Percentiles rank a stretch among this genome's conserved stretches.
These are phyloP conservation scores for Venturia nashicola DNA, from an alignment of 2,329 filamentous ascomycete genomes.

Conservation along the genomic window DNA sequence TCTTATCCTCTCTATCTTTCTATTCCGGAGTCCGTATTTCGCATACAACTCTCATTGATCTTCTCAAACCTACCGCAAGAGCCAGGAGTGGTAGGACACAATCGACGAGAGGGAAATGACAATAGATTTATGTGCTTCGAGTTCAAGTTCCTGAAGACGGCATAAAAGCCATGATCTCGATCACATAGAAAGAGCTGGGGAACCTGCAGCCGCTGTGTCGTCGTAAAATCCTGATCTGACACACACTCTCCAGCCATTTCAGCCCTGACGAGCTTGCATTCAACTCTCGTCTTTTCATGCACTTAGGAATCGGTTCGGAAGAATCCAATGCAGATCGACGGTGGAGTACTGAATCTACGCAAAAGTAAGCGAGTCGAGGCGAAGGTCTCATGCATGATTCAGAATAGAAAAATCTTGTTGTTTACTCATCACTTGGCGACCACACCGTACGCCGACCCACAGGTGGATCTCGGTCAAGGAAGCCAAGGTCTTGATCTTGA, in stretches of 20 bases:
- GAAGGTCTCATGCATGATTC: not conserved
- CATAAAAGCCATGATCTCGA: not conserved
- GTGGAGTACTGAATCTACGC: not conserved
- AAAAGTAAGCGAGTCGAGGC: not conserved
- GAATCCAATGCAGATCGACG: not conserved
- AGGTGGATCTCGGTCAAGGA: not conserved
- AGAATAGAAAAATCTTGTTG: not conserved
- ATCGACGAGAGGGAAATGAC: too few species aligned
- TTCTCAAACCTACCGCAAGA: not conserved
- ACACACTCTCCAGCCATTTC: too few species aligned
- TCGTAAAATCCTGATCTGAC: not conserved
- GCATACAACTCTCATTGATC: not conserved
- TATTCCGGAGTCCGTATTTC: not conserved
- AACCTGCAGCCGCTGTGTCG: not conserved
- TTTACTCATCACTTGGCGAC: slow-evolving; percentile 1
- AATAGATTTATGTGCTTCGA: not conserved
- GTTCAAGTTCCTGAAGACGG: not conserved
- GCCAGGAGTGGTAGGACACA: not conserved
- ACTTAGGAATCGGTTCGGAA: not conserved
- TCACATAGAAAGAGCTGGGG: not conserved
- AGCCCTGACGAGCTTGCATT: too few species aligned
- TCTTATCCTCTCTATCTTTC: not conserved
- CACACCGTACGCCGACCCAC: not conserved
- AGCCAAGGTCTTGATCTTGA: not conserved
- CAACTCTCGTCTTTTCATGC: too few species aligned